These are phyloP conservation scores for Benincasa hispida DNA, from an alignment of 306 rosid genomes.

Conservation along the genomic window DNA sequence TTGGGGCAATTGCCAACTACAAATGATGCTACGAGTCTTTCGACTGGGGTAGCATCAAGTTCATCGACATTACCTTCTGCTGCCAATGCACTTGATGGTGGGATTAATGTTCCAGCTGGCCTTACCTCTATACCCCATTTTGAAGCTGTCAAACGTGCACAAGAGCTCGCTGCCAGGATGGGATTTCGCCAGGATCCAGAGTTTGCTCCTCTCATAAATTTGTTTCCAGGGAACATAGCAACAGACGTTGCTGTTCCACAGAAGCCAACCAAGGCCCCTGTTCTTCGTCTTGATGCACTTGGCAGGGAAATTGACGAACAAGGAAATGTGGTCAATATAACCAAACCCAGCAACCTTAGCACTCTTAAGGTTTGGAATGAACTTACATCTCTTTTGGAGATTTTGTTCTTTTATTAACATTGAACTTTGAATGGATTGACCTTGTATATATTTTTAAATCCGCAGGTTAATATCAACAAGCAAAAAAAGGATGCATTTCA, in stretches of 20 bases:
- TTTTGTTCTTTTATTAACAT: neutral
- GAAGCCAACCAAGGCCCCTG: constrained; percentile 83
- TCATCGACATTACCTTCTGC: constrained; percentile 30
- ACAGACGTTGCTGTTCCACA: constrained; percentile 47
- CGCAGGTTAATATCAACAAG: constrained; percentile 91
- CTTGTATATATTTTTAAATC: constrained; percentile 6
- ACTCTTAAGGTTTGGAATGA: constrained; percentile 64
- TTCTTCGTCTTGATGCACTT: constrained; percentile 94
- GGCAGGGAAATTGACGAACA: constrained; percentile 96
- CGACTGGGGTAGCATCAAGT: constrained; percentile 22
- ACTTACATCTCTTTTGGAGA: neutral
- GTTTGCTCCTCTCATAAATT: constrained; percentile 79
- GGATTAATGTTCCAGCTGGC: constrained; percentile 23
- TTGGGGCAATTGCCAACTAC: neutral
- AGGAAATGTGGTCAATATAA: constrained; percentile 63
- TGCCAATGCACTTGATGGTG: constrained; percentile 17
- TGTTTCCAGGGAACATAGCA: constrained; percentile 72
- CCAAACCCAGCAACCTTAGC: constrained; percentile 82
- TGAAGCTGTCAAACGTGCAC: constrained; percentile 93
- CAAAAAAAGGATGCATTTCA: constrained; percentile 88
- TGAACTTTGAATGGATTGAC: neutral
- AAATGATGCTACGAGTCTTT: constrained; percentile 21
- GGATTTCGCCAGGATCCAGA: constrained; percentile 94
- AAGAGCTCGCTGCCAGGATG: constrained; percentile 87
- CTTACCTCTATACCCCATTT: constrained; percentile 28